Evolutionary conservation across 2,329 filamentous ascomycete species (phyloP), one percentile per base, ranked within the genome.

Genomic region (Aspergillus cejpii): DNA sequence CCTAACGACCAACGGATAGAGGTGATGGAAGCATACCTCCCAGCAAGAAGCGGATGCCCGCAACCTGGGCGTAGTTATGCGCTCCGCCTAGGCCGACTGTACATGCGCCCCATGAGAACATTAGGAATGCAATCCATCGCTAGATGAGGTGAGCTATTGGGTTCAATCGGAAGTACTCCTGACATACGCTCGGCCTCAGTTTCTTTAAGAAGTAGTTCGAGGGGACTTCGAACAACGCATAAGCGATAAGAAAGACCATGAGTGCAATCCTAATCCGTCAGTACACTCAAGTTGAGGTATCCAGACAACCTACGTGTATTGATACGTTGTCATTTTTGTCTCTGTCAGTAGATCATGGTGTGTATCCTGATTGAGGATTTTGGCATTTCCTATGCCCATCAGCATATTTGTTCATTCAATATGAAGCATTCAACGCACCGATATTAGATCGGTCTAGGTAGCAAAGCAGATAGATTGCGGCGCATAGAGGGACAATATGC

Each of bases 391-490:
- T 67, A 19, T 8, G 15, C 5, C 17, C 1, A 28, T 60, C 24
- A 58, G 45, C 17, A 44, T 19, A 28, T n/a, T n/a, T 5, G 6
- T 23, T n/a, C 7, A 4, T 21, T 0, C 7, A 5, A n/a, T 14
- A 29, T 38, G n/a, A n/a, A n/a, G n/a, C n/a, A n/a, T 8, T 14
- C 12, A 7, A 49, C 54, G 37, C 45, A 71, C 80, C 81, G 45
- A 86, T 85, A 62, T 85, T 86, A 44, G 79, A 76, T 34, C 79
- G 72, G 63, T 85, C 82, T 19, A 85, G 74, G 59, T 82, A 85
- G 63, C 79, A 83, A 17, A 85, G 72, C 37, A 85, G 72, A 61
- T 84, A 87, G 40, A 85, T 82, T 41, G 63, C 68, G 5, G 79
- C 77, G n/a, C 73, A 78, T 11, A 85, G 65, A 1, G 83, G 81